Evolutionary conservation across 1,284 basidiomycete species (phyloP).

Genomic region (Naganishia sp.): DNA sequence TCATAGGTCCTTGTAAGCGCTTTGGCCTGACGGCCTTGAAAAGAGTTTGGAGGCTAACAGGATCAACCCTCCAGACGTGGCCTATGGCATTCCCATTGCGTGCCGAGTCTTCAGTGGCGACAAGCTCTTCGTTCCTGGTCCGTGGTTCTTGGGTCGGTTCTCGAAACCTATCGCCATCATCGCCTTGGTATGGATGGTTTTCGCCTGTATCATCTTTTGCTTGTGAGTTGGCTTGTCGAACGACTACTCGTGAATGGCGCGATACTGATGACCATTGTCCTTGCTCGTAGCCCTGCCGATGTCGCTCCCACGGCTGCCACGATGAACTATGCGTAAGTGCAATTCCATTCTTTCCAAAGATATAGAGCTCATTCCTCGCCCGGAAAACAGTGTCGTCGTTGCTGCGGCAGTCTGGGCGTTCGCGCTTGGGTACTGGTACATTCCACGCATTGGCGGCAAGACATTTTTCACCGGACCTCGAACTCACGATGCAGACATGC

Average conservation of each 20-base stretch:
- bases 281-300: slow-evolving; percentile 42
- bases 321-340: slow-evolving; percentile 39
- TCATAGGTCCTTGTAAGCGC: slow-evolving; percentile 43
- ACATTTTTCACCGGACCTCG: slow-evolving; percentile 43
- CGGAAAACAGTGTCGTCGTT: slow-evolving; percentile 36
- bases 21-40: background rate
- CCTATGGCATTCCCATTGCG: slow-evolving; percentile 46
- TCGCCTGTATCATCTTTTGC: slow-evolving; percentile 48
- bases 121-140: slow-evolving; percentile 42
- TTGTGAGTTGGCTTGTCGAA: slow-evolving; percentile 38
- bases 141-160: slow-evolving; percentile 44
- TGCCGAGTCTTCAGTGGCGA: slow-evolving; percentile 42
- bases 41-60: slow-evolving; percentile 2
- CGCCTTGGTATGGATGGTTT: slow-evolving; percentile 45
- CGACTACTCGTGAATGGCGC: too few species aligned
- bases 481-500: slow-evolving; percentile 17
- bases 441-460: slow-evolving; percentile 46
- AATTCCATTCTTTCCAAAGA: background rate
- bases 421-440: slow-evolving; percentile 42
- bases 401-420: slow-evolving; percentile 44
- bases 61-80: slow-evolving; percentile 34
- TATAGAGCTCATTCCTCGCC: background rate
- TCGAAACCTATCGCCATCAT: slow-evolving; percentile 40
- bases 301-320: slow-evolving; percentile 38
- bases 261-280: background rate